Base-by-base conservation (phyloP, 2,329 filamentous ascomycete species). In the Alternaria atra region DNA sequence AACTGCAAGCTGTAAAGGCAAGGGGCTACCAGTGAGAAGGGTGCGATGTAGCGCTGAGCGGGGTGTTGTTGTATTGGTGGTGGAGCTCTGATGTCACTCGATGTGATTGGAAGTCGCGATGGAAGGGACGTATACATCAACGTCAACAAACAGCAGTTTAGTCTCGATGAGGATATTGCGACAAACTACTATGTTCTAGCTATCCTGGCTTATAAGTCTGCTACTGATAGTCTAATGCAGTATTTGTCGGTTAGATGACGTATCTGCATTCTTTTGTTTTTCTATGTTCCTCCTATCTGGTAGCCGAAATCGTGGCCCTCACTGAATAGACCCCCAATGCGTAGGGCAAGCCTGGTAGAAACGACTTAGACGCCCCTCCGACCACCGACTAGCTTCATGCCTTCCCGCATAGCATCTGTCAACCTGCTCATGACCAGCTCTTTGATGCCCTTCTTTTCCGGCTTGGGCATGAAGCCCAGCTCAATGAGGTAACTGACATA, bases 401-500 rank as follows among this genome's bases (percentile, higher is more conserved):
- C 69, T 61, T 76, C 74, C 44, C 70, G 73, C 75, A 76, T 77
- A 5, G 64, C 69, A 42, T 76, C 73, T 8, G 72, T 74, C 55
- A 75, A 50, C 48, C 64, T 68, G 50, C 68, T 67, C 52, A 67
- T 55, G 15, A 75, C 65, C 55, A 77, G 39, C 17, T 73, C 70
- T 57, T 73, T 71, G 44, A 71, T 50, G 1, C 73, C 67, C 63
- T 73, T 73, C 25, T 64, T 61, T 54, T 76, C 72, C 1, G 73
- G 67, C 66, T 64, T 69, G 4, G 82, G 80, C 74, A 92, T 83
- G 77, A 91, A 92, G 5, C 87, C 87, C 63, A 87, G 83, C 61
- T 84, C 84, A 3, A 87, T 83, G 37, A 92, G 79, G 71, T 89
- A 92, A 29, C 85, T 82, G 52, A 90, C 76, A 72, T 90, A 92